Conservation (phyloP, 139 green algal species). For the Haematococcus lacustris region DNA sequence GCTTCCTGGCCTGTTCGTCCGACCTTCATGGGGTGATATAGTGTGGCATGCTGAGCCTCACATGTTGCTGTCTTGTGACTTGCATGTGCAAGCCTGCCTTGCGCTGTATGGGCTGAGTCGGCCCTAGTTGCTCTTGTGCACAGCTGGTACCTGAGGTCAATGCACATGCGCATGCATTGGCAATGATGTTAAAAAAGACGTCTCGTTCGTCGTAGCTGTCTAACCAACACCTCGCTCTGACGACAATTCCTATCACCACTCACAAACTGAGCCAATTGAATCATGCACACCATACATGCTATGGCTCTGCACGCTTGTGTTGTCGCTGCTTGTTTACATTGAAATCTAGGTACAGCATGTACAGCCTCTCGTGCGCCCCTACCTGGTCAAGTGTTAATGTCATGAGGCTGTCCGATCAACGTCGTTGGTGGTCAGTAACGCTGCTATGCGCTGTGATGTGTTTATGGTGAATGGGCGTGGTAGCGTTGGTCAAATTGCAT, state of each 20-base stretch:
- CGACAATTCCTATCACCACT: constrained; percentile 52
- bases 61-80: neutral
- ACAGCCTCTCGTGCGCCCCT: too few species aligned
- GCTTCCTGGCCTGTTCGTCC: neutral
- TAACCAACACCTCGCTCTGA: constrained; percentile 35
- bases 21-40: neutral
- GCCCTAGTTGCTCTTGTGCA: neutral
- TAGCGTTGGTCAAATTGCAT: too few species aligned
- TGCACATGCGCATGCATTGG: neutral
- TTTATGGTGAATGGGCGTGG: too few species aligned
- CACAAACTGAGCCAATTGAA: constrained; percentile 35
- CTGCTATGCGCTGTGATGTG: too few species aligned
- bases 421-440: too few species aligned
- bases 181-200: constrained; percentile 43
- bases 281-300: too few species aligned
- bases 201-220: constrained; percentile 44
- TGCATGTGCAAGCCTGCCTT: constrained; percentile 1
- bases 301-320: too few species aligned
- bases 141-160: too few species aligned
- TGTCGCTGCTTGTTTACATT: too few species aligned
- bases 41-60: neutral
- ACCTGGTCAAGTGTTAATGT: too few species aligned
- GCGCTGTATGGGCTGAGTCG: neutral
- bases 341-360: too few species aligned
- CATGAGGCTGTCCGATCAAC: too few species aligned